phyloP scores from a whole-genome alignment of 2,329 filamentous ascomycete genomes.

The Amylocarpus encephaloides region DNA sequence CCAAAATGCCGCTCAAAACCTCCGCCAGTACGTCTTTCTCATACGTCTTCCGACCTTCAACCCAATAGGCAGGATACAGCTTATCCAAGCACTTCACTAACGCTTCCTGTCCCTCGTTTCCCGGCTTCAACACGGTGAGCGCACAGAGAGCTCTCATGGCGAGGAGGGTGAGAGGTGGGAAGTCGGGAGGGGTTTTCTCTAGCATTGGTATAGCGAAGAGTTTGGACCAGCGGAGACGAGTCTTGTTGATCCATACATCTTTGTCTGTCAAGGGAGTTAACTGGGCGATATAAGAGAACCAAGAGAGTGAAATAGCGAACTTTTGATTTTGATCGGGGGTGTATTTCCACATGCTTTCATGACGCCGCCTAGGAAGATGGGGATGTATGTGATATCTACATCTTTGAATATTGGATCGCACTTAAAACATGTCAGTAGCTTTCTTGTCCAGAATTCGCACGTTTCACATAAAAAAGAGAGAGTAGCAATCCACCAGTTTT shows the following conservation, averaged over 20 bases:
- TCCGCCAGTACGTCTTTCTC: slow-evolving; percentile 19
- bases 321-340: slow-evolving; percentile 50
- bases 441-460: too few relatives aligned
- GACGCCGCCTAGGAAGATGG: slow-evolving; percentile 53
- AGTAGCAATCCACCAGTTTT: too few relatives aligned
- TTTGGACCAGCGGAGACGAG: slow-evolving; percentile 48
- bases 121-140: slow-evolving; percentile 29
- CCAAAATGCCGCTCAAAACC: slow-evolving; percentile 41
- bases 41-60: slow-evolving; percentile 16
- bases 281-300: neutral
- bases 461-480: too few relatives aligned
- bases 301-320: slow-evolving; percentile 29
- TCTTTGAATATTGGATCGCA: slow-evolving; percentile 48
- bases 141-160: slow-evolving; percentile 47
- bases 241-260: slow-evolving; percentile 47
- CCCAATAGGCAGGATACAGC: slow-evolving; percentile 23
- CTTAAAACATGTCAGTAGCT: slow-evolving; percentile 30
- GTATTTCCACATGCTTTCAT: slow-evolving; percentile 50
- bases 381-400: slow-evolving; percentile 49
- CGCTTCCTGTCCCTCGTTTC: slow-evolving; percentile 12
- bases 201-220: slow-evolving; percentile 49
- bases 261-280: slow-evolving; percentile 42
- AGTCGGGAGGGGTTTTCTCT: slow-evolving; percentile 39
- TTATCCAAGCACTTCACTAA: slow-evolving; percentile 20
- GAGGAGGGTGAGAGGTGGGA: slow-evolving; percentile 46